These are phyloP conservation scores for Apostasia ramifera DNA, from an alignment of 106 monocot species.

Conservation along the genomic window DNA sequence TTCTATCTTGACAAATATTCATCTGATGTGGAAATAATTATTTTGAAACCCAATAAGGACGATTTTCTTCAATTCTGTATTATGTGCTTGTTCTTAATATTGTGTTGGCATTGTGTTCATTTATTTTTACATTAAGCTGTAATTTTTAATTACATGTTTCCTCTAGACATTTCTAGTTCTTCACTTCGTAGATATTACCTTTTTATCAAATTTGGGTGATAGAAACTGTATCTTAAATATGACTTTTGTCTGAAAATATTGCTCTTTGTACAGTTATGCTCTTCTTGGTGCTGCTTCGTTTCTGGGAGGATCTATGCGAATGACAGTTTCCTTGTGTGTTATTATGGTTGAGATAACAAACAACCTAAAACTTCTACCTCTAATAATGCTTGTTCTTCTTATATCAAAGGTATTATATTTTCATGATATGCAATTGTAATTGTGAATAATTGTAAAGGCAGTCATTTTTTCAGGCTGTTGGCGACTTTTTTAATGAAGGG, in stretches of 20 bases:
- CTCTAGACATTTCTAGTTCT: neutral
- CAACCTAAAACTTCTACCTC: slow-evolving; percentile 84
- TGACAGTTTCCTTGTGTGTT: slow-evolving; percentile 98
- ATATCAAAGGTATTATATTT: slow-evolving; percentile 74
- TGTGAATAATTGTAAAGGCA: slow-evolving; percentile 2
- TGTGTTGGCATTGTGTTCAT: neutral
- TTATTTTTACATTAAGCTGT: neutral
- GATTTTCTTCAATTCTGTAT: too few relatives aligned
- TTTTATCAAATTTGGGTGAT: neutral
- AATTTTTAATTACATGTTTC: neutral
- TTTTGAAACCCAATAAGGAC: too few relatives aligned
- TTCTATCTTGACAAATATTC: too few relatives aligned
- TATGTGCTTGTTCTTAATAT: too few relatives aligned
- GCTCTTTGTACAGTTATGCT: slow-evolving; percentile 60
- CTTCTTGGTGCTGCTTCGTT: slow-evolving; percentile 99
- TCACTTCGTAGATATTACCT: neutral
- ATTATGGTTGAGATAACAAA: slow-evolving; percentile 99
- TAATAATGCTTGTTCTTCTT: slow-evolving; percentile 99
- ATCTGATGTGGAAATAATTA: too few relatives aligned
- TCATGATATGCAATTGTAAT: neutral
- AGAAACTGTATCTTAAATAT: neutral
- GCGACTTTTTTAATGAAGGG: slow-evolving; percentile 95
- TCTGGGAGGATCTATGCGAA: slow-evolving; percentile 99
- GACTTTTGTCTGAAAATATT: neutral
- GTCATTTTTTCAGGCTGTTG: slow-evolving; percentile 69